Evolutionary conservation across 306 rosid species (phyloP), one percentile per base, ranked within the genome.

Genomic region (Crataegus laevigata): DNA sequence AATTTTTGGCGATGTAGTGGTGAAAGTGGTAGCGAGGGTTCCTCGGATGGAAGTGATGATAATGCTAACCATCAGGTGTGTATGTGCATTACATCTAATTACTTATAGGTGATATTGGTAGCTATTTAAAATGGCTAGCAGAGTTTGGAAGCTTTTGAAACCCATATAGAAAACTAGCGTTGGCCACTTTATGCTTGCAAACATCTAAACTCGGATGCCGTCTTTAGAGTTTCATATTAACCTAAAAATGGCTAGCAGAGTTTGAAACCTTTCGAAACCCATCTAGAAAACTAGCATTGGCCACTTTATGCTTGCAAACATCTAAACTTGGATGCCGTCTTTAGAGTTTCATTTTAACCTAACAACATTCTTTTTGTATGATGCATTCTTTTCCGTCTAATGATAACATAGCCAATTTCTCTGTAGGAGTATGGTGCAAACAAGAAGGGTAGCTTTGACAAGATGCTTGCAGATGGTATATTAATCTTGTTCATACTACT

Each of bases 381-480:
- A 70, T 61, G 69, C n/a, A 28, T n/a, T 12, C 25, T 61, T 19
- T 11, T 69, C 47, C 22, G 30, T 45, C 64, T 75, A 17, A 42
- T 77, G 74, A 73, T 15, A 51, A 14, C 18, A 19, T 72, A 63
- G 28, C 36, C 47, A 38, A 52, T 77, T 75, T 76, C 38, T 75
- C 43, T 69, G 54, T 77, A 94, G 99, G 99, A 90, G 47, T 87
- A 88, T 28, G 77, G 89, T 73, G 75, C 81, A 52, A 85, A 81
- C 82, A 92, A 88, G 84, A 92, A 89, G 79, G 93, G 99, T 57
- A 84, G 98, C 86, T 96, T 96, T 83, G 88, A 92, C 87, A 91
- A 82, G 83, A 96, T 96, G 98, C 97, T 96, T 80, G 96, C 87
- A 72, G 96, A 96, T 26, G 99, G 99, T 96, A 90, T 52, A 29